Base-by-base conservation (phyloP, 192 early-diverging fungal genomes). In the Coemansia sp. region DNA sequence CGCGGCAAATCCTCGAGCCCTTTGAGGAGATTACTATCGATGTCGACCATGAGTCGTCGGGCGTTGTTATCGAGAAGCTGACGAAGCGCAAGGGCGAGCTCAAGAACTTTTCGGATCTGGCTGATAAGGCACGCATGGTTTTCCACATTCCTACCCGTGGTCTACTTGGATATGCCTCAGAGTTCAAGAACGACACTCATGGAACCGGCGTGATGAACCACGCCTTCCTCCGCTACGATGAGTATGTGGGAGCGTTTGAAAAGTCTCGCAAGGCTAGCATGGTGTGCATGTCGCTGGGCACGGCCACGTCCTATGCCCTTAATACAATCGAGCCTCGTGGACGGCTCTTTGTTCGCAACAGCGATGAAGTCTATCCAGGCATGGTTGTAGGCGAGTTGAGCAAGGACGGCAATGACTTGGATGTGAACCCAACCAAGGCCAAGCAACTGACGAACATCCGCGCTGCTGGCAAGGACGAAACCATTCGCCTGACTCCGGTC, bases 141-240 rank as follows among this genome's bases (percentile, higher is more conserved):
- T 93, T 95, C 82, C 87, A 91, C 65, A 89, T 93, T 65, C 93
- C 93, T 1, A 93, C 93, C 2, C 88, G 93, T 41, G 93, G 93
- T 13, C 80, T 95, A 70, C 78, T 95, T 1, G 93, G 93, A 33
- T 95, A 93, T 62, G 86, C 92, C 55, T 90, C 93, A 44, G 93
- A 95, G 80, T 95, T 95, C 78, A 93, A 93, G 82, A 93, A 93
- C 84, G 92, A 93, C 72, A 95, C 93, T 3, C 91, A 90, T 67
- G 93, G 93, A 3, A 89, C 92, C 33, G 93, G 93, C 15, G 89
- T 89, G 20, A 75, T 95, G 84, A 95, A 93, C 85, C 89, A 93
- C 71, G 88, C 91, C 27, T 88, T 95, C 64, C 76, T 89, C 40
- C 89, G 82, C 27, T 95, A 92, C 71, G 89, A 88, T 43, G 87